Evolutionary conservation across 768 basidiomycete species (phyloP), one percentile per base, ranked within the genome.

Genomic region (Pulveroboletus sp.): DNA sequence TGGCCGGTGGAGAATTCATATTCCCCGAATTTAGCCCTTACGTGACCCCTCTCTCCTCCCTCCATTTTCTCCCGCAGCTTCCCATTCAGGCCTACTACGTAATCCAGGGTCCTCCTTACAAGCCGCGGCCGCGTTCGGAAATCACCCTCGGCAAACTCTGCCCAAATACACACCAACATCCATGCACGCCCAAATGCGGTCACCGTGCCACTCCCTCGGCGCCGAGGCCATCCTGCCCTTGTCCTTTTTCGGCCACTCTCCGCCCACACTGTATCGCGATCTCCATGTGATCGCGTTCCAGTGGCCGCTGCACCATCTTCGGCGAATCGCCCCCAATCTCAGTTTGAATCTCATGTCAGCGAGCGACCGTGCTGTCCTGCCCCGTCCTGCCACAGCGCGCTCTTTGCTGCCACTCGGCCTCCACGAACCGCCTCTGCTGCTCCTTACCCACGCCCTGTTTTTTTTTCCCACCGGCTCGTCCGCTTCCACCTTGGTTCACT

Each of bases 1-100:
- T 45, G 57, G 57, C 51, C 69, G 68, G 69, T 71, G 69, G 69
- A 71, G 71, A 72, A 72, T 57, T 63, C 66, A 62, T 63, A 55
- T 57, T 66, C 58, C 62, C 66, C 66, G 68, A 69, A 68, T 66
- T 62, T 62, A 57, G 63, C 30, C 17, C 41, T 67, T 68, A 67
- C 66, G 66, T 67, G 62, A 69, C 62, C 62, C 57, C 57, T 53
- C 54, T 60, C 56, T 39, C 46, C 50, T 46, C 49, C 55, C 59
- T 64, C 58, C 59, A 68, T 69, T 67, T 69, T 65, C 61, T 53
- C 55, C 56, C 67, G 58, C 63, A 55, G 46, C 49, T 69, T 47
- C 65, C 58, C 55, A 18, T 57, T 65, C 43, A 42, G 49, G 63
- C 6, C 46, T n/a, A 2, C 24, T 62, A 68, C 66, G 66, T 68